These are phyloP conservation scores for Ganoderma leucocontextum DNA, from an alignment of 1,284 basidiomycete genomes.

Conservation along the genomic window DNA sequence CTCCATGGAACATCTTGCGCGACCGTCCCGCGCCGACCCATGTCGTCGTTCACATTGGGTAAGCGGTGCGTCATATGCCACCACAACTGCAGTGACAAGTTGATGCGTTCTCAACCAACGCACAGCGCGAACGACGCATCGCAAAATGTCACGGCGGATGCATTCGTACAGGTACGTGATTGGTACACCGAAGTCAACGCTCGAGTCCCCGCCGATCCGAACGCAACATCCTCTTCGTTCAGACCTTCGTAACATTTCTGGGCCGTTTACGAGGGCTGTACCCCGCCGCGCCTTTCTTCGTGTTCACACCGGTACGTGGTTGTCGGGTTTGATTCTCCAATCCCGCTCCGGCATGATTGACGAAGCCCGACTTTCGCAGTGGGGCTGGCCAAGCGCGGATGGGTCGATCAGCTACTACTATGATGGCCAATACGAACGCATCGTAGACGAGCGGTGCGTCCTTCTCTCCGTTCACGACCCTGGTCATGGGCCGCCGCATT, in stretches of 20 bases:
- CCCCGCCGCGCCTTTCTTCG: constrained; percentile 56
- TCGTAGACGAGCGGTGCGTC: constrained; percentile 52
- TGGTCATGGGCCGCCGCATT: not conserved
- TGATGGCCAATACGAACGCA: constrained; percentile 53
- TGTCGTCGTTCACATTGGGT: constrained; percentile 65
- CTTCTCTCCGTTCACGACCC: too few relatives aligned
- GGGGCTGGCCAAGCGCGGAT: constrained; percentile 64
- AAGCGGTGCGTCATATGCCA: constrained; percentile 18
- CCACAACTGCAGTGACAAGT: not conserved
- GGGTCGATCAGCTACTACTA: constrained; percentile 58
- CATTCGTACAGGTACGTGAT: constrained; percentile 52
- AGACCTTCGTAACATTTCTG: constrained; percentile 59
- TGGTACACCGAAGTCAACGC: not conserved
- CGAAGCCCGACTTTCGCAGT: constrained; percentile 41
- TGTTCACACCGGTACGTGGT: constrained; percentile 58
- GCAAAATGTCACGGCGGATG: constrained; percentile 51
- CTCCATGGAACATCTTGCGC: constrained; percentile 60
- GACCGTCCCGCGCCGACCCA: constrained; percentile 59
- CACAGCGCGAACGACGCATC: constrained; percentile 55
- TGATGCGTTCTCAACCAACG: not conserved
- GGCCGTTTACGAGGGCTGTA: constrained; percentile 53
- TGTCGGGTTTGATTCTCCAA: not conserved
- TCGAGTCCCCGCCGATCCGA: not conserved
- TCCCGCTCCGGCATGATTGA: not conserved
- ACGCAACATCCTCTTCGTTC: not conserved